phyloP scores from a whole-genome alignment of 192 early-diverging fungal species.

The Podila epigama region DNA sequence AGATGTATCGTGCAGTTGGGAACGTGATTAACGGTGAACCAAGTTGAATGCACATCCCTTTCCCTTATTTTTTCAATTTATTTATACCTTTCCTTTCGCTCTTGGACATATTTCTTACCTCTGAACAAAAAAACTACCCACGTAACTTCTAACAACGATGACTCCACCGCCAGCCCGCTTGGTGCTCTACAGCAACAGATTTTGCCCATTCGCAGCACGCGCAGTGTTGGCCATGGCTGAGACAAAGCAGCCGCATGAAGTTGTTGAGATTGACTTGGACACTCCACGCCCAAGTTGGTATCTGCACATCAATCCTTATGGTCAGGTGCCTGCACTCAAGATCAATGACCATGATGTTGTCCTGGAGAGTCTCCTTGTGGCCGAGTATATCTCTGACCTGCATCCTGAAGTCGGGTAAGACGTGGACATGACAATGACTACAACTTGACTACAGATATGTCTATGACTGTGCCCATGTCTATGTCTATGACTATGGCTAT shows the following conservation, averaged over 20 bases:
- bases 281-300: slow-evolving; percentile 28
- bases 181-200: slow-evolving; percentile 57
- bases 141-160: background rate
- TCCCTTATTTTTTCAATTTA: too few species aligned
- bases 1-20: too few species aligned
- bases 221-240: slow-evolving; percentile 67
- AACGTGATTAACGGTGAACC: too few species aligned
- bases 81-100: too few species aligned
- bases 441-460: too few species aligned
- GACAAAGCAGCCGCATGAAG: slow-evolving; percentile 54
- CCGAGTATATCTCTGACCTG: slow-evolving; percentile 67
- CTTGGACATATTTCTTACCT: slow-evolving; percentile 5
- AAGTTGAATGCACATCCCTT: too few species aligned
- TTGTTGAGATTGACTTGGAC: slow-evolving; percentile 67
- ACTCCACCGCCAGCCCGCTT: slow-evolving; percentile 1
- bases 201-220: slow-evolving; percentile 75
- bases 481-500: background rate
- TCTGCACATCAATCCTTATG: slow-evolving; percentile 67
- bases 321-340: slow-evolving; percentile 68
- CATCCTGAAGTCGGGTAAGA: slow-evolving; percentile 60
- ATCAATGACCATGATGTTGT: slow-evolving; percentile 59
- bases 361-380: slow-evolving; percentile 69
- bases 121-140: background rate
- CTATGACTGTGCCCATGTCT: background rate
- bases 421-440: background rate